A percentile compares a stretch with the other conserved stretches of the same genome.
Conservation (phyloP, 352 stramenopile genomes). For the Phytophthora nicotianae region DNA sequence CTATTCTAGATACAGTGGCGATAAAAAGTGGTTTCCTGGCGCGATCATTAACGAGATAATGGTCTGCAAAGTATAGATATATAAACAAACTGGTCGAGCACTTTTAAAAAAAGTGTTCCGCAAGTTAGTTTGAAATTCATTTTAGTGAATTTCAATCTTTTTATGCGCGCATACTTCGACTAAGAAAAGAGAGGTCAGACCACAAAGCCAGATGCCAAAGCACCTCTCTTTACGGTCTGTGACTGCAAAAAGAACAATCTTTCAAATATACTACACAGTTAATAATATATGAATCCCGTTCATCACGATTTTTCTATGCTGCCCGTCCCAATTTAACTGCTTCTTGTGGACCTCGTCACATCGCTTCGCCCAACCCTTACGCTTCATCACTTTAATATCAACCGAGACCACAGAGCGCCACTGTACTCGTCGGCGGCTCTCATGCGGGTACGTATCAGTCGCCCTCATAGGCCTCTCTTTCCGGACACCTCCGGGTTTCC, state of each 20-base stretch:
- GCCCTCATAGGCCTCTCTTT: neutral
- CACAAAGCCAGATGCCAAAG: conserved; percentile 7
- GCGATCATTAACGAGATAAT: no score
- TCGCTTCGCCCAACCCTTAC: conserved; percentile 17
- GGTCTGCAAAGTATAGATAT: no score
- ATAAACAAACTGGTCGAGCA: no score
- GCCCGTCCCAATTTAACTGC: conserved; percentile 3
- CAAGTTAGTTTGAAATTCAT: no score
- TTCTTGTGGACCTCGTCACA: conserved; percentile 24
- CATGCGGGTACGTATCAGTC: conserved; percentile 29
- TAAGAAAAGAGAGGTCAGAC: no score
- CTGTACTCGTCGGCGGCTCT: conserved; percentile 23
- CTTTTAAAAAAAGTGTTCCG: no score
- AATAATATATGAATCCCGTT: neutral
- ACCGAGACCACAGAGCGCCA: conserved; percentile 17
- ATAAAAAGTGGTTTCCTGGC: no score
- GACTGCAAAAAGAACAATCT: neutral
- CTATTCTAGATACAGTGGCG: no score
- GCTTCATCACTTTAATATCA: conserved; percentile 22
- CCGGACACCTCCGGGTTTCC: neutral
- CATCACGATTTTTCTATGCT: neutral
- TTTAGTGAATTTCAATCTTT: no score
- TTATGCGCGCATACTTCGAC: no score
- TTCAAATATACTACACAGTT: no score
- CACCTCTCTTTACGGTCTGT: conserved; percentile 11